Base-by-base conservation (phyloP, 2,329 filamentous ascomycete genomes). In the Phialemonium atrogriseum region DNA sequence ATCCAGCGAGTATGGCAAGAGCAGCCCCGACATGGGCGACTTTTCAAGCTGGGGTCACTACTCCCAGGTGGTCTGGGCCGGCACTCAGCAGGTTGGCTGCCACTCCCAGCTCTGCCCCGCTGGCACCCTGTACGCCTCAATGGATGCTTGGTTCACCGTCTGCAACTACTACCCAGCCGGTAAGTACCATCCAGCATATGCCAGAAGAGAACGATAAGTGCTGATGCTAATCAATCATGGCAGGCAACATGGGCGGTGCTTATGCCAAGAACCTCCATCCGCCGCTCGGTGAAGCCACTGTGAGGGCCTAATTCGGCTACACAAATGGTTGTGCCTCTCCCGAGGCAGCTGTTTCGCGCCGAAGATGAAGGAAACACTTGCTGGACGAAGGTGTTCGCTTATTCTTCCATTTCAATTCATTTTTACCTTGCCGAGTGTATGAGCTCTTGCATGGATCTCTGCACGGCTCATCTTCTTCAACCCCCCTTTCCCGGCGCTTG, bases 91-190 rank as follows among this genome's bases (percentile, higher is more conserved):
- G 23, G 62, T 87, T 32, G 83, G 79, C 42, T 88, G 83, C 52
- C 66, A 64, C 31, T 72, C 64, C 21, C 51, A 64, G 31, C 58
- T 64, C 52, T 83, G 80, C 59, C 46, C 55, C 10, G 48, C 59
- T 21, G 68, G 69, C 35, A 69, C 62, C 20, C 58, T 73, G 41
- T 56, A 55, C 40, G 41, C 51, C 14, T 43, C 37, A 43, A 56
- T 76, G 64, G 68, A 66, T 22, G 60, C 77, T n/a, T 77, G 73
- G 60, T 86, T 76, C 66, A 88, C 83, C 18, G 85, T 93, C 49
- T 94, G 86, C 79, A 89, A 94, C 72, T 94, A 94, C 66, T 64
- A 62, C 44, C 70, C 77, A 39, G 62, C 76, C 41, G 86, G 84
- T 84, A 75, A 58, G 75, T 58, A 17, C 28, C 21, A 16, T 27